Conservation (phyloP, 495 filamentous ascomycete genomes). For the Neurospora sp. region DNA sequence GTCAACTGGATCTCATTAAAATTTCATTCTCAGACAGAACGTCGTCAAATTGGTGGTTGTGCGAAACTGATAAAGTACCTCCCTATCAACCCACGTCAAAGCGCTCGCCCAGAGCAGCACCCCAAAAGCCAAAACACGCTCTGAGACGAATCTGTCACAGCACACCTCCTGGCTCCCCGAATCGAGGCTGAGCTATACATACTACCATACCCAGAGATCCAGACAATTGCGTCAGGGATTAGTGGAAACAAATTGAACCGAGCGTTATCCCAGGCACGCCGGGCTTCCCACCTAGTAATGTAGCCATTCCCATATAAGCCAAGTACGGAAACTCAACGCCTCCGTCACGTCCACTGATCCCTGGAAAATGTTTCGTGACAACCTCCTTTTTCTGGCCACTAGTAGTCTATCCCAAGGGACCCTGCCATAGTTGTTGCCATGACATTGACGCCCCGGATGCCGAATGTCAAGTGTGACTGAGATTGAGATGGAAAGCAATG, state of each 20-base stretch:
- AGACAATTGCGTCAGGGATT: neutral
- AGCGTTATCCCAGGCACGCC: neutral
- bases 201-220: neutral
- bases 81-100: neutral
- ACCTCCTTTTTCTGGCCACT: constrained; percentile 20
- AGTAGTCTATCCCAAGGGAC: neutral
- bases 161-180: constrained; percentile 23
- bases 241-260: neutral
- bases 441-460: neutral
- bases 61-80: neutral
- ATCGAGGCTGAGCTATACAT: neutral
- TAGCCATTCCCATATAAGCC: neutral
- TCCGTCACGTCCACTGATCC: neutral
- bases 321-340: neutral
- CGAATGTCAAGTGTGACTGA: neutral
- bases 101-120: neutral
- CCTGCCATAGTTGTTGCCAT: neutral
- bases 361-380: constrained; percentile 35
- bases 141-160: constrained; percentile 41
- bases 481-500: neutral
- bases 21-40: neutral
- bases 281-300: neutral
- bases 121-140: constrained; percentile 34
- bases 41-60: neutral
- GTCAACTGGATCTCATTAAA: neutral